These are phyloP conservation scores for Paraconiothyrium brasiliense DNA, from an alignment of 2,329 filamentous ascomycete genomes.

Conservation along the genomic window DNA sequence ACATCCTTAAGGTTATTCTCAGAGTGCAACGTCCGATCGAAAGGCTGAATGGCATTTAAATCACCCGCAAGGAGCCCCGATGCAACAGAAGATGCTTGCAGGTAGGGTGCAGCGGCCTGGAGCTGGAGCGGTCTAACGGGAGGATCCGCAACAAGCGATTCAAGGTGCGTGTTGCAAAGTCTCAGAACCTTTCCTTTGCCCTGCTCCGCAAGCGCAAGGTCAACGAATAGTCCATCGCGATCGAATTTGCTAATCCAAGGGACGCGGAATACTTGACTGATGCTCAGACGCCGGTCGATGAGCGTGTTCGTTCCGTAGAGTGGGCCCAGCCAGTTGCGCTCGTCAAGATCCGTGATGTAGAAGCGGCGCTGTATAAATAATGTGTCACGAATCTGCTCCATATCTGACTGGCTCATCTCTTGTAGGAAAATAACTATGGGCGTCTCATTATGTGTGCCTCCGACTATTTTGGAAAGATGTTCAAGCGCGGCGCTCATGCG, in stretches of 20 bases:
- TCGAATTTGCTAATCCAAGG: slow-evolving; percentile 61
- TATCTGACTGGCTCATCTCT: slow-evolving; percentile 60
- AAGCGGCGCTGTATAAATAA: slow-evolving; percentile 61
- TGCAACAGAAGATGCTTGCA: slow-evolving; percentile 51
- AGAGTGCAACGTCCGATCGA: slow-evolving; percentile 59
- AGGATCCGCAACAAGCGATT: slow-evolving; percentile 61
- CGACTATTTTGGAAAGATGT: slow-evolving; percentile 48
- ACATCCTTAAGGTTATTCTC: slow-evolving; percentile 63
- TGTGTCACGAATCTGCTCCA: slow-evolving; percentile 55
- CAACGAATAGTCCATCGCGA: slow-evolving; percentile 66
- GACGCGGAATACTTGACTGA: slow-evolving; percentile 61
- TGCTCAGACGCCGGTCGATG: slow-evolving; percentile 57
- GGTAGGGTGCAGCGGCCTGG: slow-evolving; percentile 53
- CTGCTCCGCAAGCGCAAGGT: slow-evolving; percentile 48
- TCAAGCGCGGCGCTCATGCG: slow-evolving; percentile 55
- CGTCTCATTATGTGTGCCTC: slow-evolving; percentile 23
- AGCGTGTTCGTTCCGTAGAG: slow-evolving; percentile 65
- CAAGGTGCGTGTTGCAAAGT: slow-evolving; percentile 67
- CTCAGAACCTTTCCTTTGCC: slow-evolving; percentile 47
- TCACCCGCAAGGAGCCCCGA: slow-evolving; percentile 63
- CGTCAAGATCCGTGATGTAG: slow-evolving; percentile 59
- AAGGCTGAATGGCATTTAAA: slow-evolving; percentile 66
- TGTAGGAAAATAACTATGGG: slow-evolving; percentile 61
- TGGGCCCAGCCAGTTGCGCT: slow-evolving; percentile 55
- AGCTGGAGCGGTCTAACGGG: slow-evolving; percentile 62